Conservation (phyloP, 169 alveolate species). For the Eimeria acervulina region DNA sequence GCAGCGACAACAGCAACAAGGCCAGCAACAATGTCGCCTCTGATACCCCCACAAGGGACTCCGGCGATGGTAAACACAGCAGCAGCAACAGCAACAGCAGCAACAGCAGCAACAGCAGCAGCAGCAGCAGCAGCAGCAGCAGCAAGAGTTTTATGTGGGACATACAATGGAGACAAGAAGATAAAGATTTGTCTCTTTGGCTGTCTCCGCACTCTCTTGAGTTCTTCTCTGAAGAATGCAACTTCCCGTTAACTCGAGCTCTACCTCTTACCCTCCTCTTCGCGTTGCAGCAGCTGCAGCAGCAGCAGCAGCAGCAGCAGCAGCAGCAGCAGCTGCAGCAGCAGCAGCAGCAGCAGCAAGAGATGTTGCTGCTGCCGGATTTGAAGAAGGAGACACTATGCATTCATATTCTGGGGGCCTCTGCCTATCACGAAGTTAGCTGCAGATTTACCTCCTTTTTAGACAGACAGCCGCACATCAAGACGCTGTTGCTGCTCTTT, state of each 20-base stretch:
- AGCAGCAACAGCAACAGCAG: no score
- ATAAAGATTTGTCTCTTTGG: conserved; percentile 50
- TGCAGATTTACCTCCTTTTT: conserved; percentile 40
- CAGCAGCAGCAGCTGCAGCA: no score
- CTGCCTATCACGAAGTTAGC: conserved; percentile 50
- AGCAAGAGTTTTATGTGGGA: no score
- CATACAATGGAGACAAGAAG: conserved; percentile 4
- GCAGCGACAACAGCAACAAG: conserved; percentile 13
- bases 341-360: no score
- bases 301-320: conserved; percentile 61
- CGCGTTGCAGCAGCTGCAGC: conserved; percentile 69
- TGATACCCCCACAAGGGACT: no score
- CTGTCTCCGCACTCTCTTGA: conserved; percentile 68
- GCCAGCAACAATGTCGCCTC: conserved; percentile 1
- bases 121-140: no score
- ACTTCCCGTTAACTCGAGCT: conserved; percentile 68
- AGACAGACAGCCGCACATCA: conserved; percentile 66
- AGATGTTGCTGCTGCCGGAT: conserved; percentile 2
- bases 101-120: no score
- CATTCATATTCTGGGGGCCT: conserved; percentile 48
- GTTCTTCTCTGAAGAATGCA: conserved; percentile 76
- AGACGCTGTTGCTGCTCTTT: conserved; percentile 30
- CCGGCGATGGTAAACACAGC: no score
- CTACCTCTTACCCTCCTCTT: conserved; percentile 64
- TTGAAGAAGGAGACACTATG: conserved; percentile 33